phyloP scores from a whole-genome alignment of 1,284 basidiomycete species.

The Caloboletus firmus region DNA sequence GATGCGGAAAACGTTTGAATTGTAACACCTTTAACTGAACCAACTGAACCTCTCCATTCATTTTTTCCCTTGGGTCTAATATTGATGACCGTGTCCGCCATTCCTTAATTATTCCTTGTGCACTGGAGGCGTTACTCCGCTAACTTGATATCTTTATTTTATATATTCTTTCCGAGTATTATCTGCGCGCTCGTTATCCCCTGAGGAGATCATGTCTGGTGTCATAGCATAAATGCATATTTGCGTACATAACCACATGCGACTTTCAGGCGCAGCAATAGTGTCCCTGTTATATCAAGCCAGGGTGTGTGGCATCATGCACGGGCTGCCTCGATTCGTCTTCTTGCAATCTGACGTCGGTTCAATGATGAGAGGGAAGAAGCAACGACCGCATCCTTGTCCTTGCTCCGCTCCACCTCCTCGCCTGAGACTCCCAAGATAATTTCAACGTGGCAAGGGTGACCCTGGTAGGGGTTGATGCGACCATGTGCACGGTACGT shows the following conservation, averaged over 20 bases:
- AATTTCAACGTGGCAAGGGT: slow-evolving; percentile 95
- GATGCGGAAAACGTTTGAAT: background rate
- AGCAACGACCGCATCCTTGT: slow-evolving; percentile 60
- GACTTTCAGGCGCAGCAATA: slow-evolving; percentile 7
- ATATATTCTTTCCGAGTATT: background rate
- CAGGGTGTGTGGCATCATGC: slow-evolving; percentile 20
- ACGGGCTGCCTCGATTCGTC: slow-evolving; percentile 78
- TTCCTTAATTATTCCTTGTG: background rate
- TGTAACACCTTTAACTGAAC: background rate
- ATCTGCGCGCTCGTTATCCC: slow-evolving; percentile 12
- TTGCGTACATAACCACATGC: slow-evolving; percentile 32
- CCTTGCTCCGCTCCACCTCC: slow-evolving; percentile 88
- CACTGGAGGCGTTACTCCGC: background rate
- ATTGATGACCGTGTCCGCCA: no score
- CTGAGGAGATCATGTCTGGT: background rate
- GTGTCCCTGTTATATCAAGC: slow-evolving; percentile 1
- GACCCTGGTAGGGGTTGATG: slow-evolving; percentile 89
- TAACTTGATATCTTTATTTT: slow-evolving; percentile 1
- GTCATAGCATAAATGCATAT: slow-evolving; percentile 36
- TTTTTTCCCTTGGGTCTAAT: no score
- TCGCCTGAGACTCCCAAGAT: slow-evolving; percentile 78
- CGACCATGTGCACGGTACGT: slow-evolving; percentile 99
- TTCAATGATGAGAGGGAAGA: slow-evolving; percentile 65
- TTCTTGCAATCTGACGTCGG: slow-evolving; percentile 80
- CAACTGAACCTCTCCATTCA: background rate